Conservation (phyloP, 768 basidiomycete genomes). For the Lepiota subincarnata region DNA sequence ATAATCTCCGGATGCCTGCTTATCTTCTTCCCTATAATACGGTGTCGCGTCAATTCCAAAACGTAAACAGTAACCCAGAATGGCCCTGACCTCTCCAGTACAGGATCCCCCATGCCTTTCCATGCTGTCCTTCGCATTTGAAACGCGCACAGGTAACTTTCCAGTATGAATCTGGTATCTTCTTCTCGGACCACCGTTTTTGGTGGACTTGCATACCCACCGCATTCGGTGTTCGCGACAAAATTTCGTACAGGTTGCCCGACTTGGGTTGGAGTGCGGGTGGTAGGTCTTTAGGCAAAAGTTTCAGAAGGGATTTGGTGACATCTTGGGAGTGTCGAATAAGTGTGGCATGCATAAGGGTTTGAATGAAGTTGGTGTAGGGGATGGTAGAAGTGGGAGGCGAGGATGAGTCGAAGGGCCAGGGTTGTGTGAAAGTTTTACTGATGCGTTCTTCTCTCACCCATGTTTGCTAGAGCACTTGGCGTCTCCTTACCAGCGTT, state of each 20-base stretch:
- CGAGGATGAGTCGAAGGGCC: not conserved
- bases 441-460: not conserved
- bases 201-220: slow-evolving; percentile 69
- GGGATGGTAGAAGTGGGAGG: not conserved
- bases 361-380: slow-evolving; percentile 9
- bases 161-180: slow-evolving; percentile 70
- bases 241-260: slow-evolving; percentile 64
- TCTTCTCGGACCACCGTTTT: slow-evolving; percentile 66
- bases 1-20: slow-evolving; percentile 60
- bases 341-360: slow-evolving; percentile 34
- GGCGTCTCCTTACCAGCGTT: not conserved
- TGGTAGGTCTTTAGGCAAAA: slow-evolving; percentile 56
- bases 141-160: slow-evolving; percentile 64
- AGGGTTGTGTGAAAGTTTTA: slow-evolving; percentile 6
- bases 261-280: slow-evolving; percentile 54
- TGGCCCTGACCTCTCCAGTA: slow-evolving; percentile 73
- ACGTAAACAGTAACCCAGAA: not conserved
- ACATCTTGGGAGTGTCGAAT: slow-evolving; percentile 23
- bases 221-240: slow-evolving; percentile 64
- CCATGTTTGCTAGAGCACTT: not conserved
- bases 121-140: slow-evolving; percentile 71
- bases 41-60: slow-evolving; percentile 3
- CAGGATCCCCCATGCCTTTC: slow-evolving; percentile 79
- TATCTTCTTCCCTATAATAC: slow-evolving; percentile 51
- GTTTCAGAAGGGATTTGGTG: slow-evolving; percentile 42